These are phyloP conservation scores for Rhytidiadelphus loreus DNA, from an alignment of 225 moss, liverwort and hornwort species.

Conservation along the genomic window DNA sequence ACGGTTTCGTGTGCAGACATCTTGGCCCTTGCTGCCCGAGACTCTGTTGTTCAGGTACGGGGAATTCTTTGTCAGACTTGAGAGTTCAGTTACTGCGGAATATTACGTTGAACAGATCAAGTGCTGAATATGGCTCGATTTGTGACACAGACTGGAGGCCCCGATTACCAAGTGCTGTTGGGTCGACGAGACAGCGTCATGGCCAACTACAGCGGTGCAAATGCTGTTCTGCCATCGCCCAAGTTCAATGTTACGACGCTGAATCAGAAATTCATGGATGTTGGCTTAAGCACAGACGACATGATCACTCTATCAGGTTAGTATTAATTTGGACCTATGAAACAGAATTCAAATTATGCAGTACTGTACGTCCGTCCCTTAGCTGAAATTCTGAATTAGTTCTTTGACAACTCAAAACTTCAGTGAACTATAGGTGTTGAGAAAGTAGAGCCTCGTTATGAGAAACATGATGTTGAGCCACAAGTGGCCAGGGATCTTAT, in stretches of 20 bases:
- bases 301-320: slow-evolving; percentile 63
- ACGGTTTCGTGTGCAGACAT: slow-evolving; percentile 53
- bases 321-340: not conserved
- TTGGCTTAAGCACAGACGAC: slow-evolving; percentile 39
- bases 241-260: slow-evolving; percentile 19
- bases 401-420: not conserved
- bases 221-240: slow-evolving; percentile 41
- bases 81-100: not conserved
- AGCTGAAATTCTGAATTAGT: not conserved
- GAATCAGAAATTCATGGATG: slow-evolving; percentile 6
- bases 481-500: not conserved
- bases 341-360: not conserved
- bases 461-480: not conserved
- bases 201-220: slow-evolving; percentile 35
- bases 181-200: slow-evolving; percentile 62
- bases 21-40: slow-evolving; percentile 38
- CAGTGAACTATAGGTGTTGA: not conserved
- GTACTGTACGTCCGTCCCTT: not conserved
- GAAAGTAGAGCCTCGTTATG: not conserved
- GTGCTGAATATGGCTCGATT: not conserved
- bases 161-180: slow-evolving; percentile 32
- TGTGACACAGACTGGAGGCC: slow-evolving; percentile 58
- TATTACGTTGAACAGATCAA: not conserved
- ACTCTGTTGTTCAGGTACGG: slow-evolving; percentile 29
- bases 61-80: not conserved